phyloP scores from a whole-genome alignment of 225 moss, liverwort and hornwort genomes.

The Rhytidiadelphus loreus region DNA sequence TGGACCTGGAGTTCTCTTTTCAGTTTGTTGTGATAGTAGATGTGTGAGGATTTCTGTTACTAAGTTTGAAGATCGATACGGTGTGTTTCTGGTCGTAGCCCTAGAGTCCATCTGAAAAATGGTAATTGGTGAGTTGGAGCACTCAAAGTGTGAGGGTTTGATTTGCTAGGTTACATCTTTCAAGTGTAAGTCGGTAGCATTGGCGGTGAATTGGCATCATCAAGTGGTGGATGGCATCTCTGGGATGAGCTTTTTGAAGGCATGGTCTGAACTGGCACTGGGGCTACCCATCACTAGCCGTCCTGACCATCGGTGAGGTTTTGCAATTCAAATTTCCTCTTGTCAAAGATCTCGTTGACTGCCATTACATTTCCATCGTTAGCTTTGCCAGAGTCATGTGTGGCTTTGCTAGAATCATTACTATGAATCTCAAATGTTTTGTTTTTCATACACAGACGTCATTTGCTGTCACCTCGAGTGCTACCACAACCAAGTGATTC shows the following conservation, averaged over 20 bases:
- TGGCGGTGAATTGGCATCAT: conserved; percentile 43
- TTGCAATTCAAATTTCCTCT: not conserved
- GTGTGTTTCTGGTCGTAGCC: not conserved
- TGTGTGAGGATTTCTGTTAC: not conserved
- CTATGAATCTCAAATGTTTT: not conserved
- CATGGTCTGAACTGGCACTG: conserved; percentile 30
- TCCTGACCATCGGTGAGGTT: conserved; percentile 33
- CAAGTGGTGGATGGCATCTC: conserved; percentile 12
- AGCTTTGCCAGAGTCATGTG: not conserved
- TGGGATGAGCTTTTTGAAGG: conserved; percentile 35
- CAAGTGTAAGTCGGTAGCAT: conserved; percentile 25
- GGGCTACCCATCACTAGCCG: conserved; percentile 12
- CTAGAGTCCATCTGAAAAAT: not conserved
- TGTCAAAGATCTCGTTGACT: not conserved
- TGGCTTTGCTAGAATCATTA: not conserved
- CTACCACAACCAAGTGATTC: conserved; percentile 8
- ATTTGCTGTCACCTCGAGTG: conserved; percentile 14
- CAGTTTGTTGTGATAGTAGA: not conserved
- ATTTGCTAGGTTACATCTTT: conserved; percentile 23
- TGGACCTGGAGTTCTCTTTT: not conserved
- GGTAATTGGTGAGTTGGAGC: not conserved
- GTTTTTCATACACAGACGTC: conserved; percentile 3
- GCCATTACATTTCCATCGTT: not conserved
- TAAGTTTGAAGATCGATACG: not conserved
- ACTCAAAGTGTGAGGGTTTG: not conserved